Evolutionary conservation across 148 eudicot species (phyloP).

Genomic region (Chenopodium suecicum): DNA sequence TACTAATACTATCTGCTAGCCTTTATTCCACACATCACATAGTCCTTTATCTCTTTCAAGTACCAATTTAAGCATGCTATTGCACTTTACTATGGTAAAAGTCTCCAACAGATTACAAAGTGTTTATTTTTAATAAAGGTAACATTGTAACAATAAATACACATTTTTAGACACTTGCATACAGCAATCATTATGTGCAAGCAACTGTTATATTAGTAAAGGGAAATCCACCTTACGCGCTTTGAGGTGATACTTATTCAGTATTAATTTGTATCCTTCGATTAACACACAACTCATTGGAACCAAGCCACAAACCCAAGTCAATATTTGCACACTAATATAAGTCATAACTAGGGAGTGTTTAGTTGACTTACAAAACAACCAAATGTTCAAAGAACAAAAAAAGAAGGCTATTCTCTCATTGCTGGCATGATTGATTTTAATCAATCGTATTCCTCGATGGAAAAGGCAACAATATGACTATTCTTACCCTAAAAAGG

Average conservation of each 20-base stretch:
- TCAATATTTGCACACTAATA: too few relatives aligned
- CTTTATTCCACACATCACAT: background rate
- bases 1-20: background rate
- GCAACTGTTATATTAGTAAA: background rate
- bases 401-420: background rate
- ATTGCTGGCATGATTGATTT: background rate
- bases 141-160: background rate
- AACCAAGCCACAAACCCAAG: background rate
- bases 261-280: background rate
- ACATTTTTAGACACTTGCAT: background rate
- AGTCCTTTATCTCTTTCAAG: background rate
- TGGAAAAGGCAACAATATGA: background rate
- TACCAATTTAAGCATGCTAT: background rate
- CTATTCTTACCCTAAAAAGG: too few relatives aligned
- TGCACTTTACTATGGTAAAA: background rate
- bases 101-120: too few relatives aligned
- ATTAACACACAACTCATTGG: background rate
- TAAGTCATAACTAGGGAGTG: background rate
- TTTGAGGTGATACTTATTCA: background rate
- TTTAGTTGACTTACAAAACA: background rate
- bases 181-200: background rate
- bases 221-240: background rate
- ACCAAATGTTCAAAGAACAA: background rate
- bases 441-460: background rate
- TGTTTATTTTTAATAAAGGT: too few relatives aligned